phyloP scores from a whole-genome alignment of 2,329 filamentous ascomycete genomes.

The Aureobasidium subglaciale region DNA sequence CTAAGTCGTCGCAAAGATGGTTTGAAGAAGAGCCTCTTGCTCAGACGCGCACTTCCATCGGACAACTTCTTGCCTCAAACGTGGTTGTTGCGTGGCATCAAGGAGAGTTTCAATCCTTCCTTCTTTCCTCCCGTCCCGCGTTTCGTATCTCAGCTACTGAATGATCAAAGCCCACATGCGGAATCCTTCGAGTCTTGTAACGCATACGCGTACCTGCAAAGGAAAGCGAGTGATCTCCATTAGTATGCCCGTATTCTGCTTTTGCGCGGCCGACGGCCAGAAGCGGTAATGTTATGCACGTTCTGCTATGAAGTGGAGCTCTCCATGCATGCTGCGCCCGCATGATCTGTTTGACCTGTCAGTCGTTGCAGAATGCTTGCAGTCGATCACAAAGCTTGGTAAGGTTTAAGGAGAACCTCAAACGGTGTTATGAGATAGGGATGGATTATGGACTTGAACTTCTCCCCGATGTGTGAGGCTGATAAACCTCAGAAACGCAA shows the following conservation, averaged over 20 bases:
- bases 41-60: neutral
- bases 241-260: neutral
- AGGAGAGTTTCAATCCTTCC: neutral
- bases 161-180: neutral
- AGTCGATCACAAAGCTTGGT: constrained; percentile 10
- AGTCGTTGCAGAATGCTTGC: constrained; percentile 1
- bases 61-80: neutral
- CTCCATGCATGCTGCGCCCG: neutral
- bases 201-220: neutral
- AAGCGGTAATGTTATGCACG: neutral
- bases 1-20: neutral
- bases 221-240: neutral
- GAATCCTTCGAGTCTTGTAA: neutral
- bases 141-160: neutral
- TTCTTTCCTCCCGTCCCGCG: neutral
- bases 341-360: neutral
- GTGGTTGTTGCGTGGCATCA: neutral
- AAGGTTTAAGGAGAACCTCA: neutral
- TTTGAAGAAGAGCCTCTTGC: neutral
- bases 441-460: neutral
- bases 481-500: neutral
- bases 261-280: neutral
- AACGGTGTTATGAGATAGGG: neutral
- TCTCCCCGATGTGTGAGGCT: neutral
- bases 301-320: neutral